phyloP scores from a whole-genome alignment of 331 rosid species.

The Malus hybrid region DNA sequence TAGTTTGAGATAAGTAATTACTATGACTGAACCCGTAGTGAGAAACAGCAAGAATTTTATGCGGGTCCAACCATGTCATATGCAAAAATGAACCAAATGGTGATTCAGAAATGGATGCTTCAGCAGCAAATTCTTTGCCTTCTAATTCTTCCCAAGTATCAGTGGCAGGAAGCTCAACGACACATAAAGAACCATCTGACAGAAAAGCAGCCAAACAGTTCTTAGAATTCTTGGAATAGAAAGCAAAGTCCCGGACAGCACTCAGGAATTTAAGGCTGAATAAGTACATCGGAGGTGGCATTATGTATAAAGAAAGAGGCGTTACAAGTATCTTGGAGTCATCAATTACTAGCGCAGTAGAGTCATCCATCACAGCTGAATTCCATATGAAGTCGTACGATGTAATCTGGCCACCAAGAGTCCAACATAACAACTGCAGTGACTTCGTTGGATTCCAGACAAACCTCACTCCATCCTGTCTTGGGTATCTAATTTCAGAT shows the following conservation, averaged over 20 bases:
- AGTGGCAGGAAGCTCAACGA: conserved; percentile 70
- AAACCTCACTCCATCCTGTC: conserved; percentile 58
- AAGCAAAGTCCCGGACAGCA: conserved; percentile 55
- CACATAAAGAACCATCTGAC: conserved; percentile 66
- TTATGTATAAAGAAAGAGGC: conserved; percentile 56
- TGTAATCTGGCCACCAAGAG: conserved; percentile 64
- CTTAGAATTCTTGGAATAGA: conserved; percentile 56
- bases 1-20: conserved; percentile 27
- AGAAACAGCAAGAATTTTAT: conserved; percentile 58
- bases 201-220: conserved; percentile 60
- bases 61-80: conserved; percentile 76
- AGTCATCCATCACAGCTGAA: conserved; percentile 68
- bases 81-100: conserved; percentile 59
- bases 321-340: conserved; percentile 60
- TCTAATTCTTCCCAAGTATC: conserved; percentile 92
- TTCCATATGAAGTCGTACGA: conserved; percentile 66
- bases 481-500: conserved; percentile 67
- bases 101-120: conserved; percentile 39
- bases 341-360: conserved; percentile 69
- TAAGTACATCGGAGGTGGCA: conserved; percentile 89
- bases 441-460: conserved; percentile 80
- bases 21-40: conserved; percentile 61
- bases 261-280: conserved; percentile 70
- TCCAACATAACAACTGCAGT: conserved; percentile 80
- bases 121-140: conserved; percentile 63